Evolutionary conservation across 495 filamentous ascomycete species (phyloP).

Genomic region (Poronia punctata): DNA sequence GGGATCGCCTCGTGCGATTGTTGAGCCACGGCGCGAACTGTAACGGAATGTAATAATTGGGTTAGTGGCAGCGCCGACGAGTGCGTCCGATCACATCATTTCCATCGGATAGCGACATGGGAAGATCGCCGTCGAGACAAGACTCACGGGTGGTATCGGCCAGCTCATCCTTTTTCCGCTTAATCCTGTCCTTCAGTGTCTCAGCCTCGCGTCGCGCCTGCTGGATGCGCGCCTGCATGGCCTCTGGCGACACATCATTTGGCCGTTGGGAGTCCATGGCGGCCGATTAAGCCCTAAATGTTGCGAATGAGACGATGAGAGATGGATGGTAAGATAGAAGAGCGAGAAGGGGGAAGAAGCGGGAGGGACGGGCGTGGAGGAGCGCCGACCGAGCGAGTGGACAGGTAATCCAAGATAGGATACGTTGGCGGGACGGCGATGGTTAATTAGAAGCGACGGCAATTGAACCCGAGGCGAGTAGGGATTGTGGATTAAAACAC

Average conservation of each 20-base stretch:
- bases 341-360: conserved; percentile 17
- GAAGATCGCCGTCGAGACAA: background rate
- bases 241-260: conserved; percentile 54
- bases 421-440: conserved; percentile 18
- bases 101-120: background rate
- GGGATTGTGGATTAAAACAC: conserved; percentile 16
- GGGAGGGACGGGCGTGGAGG: conserved; percentile 16
- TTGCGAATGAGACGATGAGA: conserved; percentile 21
- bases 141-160: conserved; percentile 93
- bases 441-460: conserved; percentile 7
- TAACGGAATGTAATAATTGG: conserved; percentile 6
- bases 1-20: conserved; percentile 84
- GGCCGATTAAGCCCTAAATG: conserved; percentile 11
- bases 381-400: conserved; percentile 21
- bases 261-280: conserved; percentile 44
- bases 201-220: conserved; percentile 96
- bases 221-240: conserved; percentile 75
- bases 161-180: conserved; percentile 98
- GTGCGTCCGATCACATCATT: conserved; percentile 11
- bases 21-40: conserved; percentile 87
- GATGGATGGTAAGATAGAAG: conserved; percentile 15
- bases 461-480: conserved; percentile 10
- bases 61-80: conserved; percentile 6
- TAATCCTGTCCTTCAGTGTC: conserved; percentile 96
- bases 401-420: conserved; percentile 13